Conservation (phyloP, 2,329 filamentous ascomycete species). For the Fusarium nanum region DNA sequence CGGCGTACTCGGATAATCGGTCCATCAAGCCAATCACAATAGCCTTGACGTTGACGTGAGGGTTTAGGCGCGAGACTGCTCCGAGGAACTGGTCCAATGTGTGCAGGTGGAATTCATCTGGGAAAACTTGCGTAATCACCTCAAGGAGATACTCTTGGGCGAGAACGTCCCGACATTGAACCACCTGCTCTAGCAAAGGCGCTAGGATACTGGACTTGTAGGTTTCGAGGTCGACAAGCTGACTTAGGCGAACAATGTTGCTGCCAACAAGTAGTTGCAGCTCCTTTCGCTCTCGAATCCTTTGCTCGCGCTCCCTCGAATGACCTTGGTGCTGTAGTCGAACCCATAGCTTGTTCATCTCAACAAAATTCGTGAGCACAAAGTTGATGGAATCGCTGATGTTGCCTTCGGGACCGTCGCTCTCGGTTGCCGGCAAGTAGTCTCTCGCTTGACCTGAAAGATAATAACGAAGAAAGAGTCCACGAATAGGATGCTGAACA, state of each 20-base stretch:
- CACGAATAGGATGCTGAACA: constrained; percentile 95
- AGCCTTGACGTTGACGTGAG: constrained; percentile 96
- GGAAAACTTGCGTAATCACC: constrained; percentile 98
- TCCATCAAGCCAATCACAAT: constrained; percentile 99
- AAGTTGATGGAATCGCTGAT: constrained; percentile 98
- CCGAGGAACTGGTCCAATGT: constrained; percentile 95
- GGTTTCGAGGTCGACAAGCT: constrained; percentile 92
- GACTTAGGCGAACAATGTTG: constrained; percentile 94
- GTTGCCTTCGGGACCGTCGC: constrained; percentile 94
- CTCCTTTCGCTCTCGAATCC: constrained; percentile 94
- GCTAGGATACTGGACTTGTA: constrained; percentile 93
- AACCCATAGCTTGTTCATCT: constrained; percentile 99
- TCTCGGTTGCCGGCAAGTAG: constrained; percentile 80
- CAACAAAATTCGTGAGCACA: constrained; percentile 97
- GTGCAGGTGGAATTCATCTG: constrained; percentile 97
- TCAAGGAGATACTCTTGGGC: constrained; percentile 98
- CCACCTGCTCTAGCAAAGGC: constrained; percentile 93
- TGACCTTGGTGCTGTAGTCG: constrained; percentile 97
- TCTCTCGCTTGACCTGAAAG: constrained; percentile 95
- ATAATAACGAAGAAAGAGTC: constrained; percentile 95
- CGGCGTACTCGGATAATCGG: constrained; percentile 91
- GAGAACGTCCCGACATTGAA: constrained; percentile 95
- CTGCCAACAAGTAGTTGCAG: constrained; percentile 94
- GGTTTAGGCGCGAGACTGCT: constrained; percentile 91
- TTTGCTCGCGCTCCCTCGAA: constrained; percentile 91